Evolutionary conservation across 768 basidiomycete species (phyloP), one percentile per base, ranked within the genome.

Genomic region (Boletus barrowsii): DNA sequence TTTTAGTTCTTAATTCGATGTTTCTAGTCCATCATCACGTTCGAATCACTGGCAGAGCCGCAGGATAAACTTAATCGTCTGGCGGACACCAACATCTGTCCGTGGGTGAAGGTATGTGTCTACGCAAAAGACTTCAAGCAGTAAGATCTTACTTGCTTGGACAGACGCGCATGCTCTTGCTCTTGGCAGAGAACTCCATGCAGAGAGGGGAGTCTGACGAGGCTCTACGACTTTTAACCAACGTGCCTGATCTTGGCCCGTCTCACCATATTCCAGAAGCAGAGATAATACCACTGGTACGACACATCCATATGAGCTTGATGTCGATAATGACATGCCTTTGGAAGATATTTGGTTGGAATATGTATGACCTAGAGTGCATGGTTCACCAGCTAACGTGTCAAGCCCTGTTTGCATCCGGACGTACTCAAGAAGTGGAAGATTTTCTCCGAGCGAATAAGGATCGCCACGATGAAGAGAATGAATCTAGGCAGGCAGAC

Each of bases 331-430:
- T 59, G 20, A 63, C 32, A 6, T 5, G 7, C 15, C 26, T n/a
- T 35, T 11, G 29, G 7, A 45, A 63, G 62, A 32, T 63, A 15
- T 60, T 63, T 10, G 51, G 42, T 24, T 63, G 54, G 55, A 41
- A 51, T 22, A 11, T 60, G 8, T 15, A 30, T 22, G 37, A 35
- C 10, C 41, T 63, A 20, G 36, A 18, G 22, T 56, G 11, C 44
- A 48, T 39, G 51, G 32, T 35, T 39, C 60, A 62, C 15, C 10
- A 42, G 41, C 49, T 55, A 4, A 55, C 35, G 30, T 62, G 35
- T 40, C 53, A 36, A 42, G 51, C 49, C 20, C 17, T 59, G 32
- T 55, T 53, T 15, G 22, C 37, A 40, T 59, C 42, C 10, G 8
- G 39, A 4, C 47, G 30, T 10, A 13, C 17, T 5, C 47, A 42